Evolutionary conservation across 306 rosid species (phyloP).

Genomic region (Dryas alaskensis): DNA sequence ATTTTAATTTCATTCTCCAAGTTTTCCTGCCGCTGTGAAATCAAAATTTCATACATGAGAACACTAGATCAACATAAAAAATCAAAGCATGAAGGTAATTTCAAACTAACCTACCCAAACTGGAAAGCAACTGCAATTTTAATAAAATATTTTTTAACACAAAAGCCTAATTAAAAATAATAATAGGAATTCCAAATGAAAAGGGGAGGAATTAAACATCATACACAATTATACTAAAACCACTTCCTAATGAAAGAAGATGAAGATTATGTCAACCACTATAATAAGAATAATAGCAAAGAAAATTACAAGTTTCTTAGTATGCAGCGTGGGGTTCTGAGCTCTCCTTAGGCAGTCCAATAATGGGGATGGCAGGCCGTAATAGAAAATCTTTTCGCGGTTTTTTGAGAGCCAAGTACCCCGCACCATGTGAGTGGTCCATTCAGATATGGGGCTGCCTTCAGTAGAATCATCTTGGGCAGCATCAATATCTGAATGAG

Average conservation of each 20-base stretch:
- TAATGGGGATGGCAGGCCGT: constrained; percentile 73
- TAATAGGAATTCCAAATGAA: neutral
- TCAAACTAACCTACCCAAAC: neutral
- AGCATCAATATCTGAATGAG: constrained; percentile 49
- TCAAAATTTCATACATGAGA: neutral
- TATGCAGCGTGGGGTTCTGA: constrained; percentile 34
- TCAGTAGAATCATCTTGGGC: constrained; percentile 34
- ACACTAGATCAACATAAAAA: neutral
- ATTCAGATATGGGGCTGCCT: constrained; percentile 30
- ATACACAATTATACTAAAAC: neutral
- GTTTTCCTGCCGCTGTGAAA: constrained; percentile 52
- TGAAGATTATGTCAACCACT: constrained; percentile 7
- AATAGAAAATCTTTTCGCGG: constrained; percentile 40
- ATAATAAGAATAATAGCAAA: constrained; percentile 7
- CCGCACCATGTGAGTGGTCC: constrained; percentile 70
- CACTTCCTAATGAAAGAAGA: neutral
- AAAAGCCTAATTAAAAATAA: neutral
- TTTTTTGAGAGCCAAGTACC: constrained; percentile 78
- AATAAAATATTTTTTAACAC: neutral
- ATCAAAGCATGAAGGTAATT: neutral
- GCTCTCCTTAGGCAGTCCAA: constrained; percentile 64
- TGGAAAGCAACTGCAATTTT: neutral
- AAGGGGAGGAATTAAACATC: neutral
- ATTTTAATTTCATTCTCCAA: constrained; percentile 69
- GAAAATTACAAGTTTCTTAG: constrained; percentile 51